Percentiles rank a stretch among this genome's conserved stretches.
These are phyloP conservation scores for Eimeria necatrix DNA, from an alignment of 169 alveolate species.

Conservation along the genomic window DNA sequence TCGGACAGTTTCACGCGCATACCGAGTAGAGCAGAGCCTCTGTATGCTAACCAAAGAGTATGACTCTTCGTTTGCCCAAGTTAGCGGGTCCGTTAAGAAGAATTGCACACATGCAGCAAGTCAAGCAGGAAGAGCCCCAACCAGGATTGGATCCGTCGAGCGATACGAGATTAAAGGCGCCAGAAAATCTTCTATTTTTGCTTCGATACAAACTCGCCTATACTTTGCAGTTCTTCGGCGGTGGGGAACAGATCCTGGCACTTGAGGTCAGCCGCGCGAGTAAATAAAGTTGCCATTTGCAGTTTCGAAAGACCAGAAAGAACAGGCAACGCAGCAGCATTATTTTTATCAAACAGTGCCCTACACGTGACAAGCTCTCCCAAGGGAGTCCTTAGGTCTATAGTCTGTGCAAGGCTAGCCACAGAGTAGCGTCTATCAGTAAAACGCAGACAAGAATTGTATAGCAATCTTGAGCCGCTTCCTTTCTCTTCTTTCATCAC, in stretches of 20 bases:
- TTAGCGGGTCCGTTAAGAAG: too few species aligned
- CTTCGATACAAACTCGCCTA: background rate
- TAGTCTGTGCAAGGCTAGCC: background rate
- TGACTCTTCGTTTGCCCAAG: too few species aligned
- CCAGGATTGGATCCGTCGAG: too few species aligned
- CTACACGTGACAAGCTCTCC: background rate
- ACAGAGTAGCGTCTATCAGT: conserved; percentile 50
- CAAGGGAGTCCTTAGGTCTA: conserved; percentile 21
- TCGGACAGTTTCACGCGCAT: too few species aligned
- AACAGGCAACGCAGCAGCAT: background rate
- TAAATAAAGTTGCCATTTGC: conserved; percentile 39
- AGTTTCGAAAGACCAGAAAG: conserved; percentile 20
- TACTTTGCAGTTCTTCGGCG: background rate
- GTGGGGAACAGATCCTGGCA: conserved; percentile 70
- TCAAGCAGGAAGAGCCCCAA: too few species aligned
- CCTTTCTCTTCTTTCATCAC: conserved; percentile 42
- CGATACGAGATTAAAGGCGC: too few species aligned
- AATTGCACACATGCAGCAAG: too few species aligned
- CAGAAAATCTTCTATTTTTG: too few species aligned
- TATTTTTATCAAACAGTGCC: background rate
- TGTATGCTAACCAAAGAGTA: too few species aligned
- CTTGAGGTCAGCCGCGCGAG: conserved; percentile 70
- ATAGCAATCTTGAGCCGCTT: background rate
- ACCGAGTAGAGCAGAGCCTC: too few species aligned
- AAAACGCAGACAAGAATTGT: conserved; percentile 54